Conservation (phyloP, 208 protist species). For the Leishmania braziliensis region DNA sequence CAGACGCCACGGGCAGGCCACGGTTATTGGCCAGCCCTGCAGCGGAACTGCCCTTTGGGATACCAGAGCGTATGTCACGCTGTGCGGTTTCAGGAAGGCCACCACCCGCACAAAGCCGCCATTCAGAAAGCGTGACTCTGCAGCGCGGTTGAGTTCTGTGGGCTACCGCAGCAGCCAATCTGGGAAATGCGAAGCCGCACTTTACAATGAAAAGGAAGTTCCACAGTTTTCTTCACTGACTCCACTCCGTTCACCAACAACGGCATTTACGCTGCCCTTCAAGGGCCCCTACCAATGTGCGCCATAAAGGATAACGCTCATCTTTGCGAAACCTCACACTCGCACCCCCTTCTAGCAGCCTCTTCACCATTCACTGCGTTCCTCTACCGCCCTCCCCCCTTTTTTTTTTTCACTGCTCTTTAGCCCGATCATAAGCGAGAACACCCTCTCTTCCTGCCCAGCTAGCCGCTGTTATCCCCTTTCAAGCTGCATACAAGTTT, state of each 20-base stretch:
- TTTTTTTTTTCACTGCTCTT: background rate
- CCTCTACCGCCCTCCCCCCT: background rate
- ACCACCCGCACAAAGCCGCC: background rate
- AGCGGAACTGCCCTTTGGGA: background rate
- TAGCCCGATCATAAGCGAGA: background rate
- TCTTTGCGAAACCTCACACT: background rate
- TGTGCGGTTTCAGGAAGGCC: background rate
- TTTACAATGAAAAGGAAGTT: background rate
- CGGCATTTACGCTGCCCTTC: too few species aligned
- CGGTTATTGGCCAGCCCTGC: background rate
- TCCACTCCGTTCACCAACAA: background rate
- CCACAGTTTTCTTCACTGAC: background rate
- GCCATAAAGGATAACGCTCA: background rate
- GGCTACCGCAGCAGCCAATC: background rate
- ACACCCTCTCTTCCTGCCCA: background rate
- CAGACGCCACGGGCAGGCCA: background rate
- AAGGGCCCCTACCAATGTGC: background rate
- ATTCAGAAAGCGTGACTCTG: background rate
- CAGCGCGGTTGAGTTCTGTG: background rate
- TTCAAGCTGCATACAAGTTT: background rate
- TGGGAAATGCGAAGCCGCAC: background rate
- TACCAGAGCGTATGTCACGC: background rate
- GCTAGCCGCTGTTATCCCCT: background rate
- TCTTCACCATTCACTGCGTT: background rate
- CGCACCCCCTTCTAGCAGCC: background rate